A percentile compares a stretch with the other conserved stretches of the same genome.
Evolutionary conservation across 129 eudicot genomes (phyloP).

Genomic region (Arctium minus): DNA sequence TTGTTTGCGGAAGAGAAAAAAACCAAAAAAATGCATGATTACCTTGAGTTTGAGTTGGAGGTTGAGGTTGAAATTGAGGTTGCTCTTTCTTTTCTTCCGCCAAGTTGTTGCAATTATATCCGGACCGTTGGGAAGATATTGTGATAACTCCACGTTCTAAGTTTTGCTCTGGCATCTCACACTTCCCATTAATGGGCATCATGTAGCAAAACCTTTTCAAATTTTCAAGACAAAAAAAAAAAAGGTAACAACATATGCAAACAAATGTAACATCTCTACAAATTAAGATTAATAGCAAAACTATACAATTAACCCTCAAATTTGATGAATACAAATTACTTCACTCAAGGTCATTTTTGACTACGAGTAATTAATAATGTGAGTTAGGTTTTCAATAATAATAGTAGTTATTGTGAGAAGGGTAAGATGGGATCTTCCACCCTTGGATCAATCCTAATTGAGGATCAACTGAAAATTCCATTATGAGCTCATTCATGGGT

Average conservation of each 20-base stretch:
- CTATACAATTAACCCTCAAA: too few relatives aligned
- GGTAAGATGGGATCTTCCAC: too few relatives aligned
- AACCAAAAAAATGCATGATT: not conserved
- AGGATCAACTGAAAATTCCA: too few relatives aligned
- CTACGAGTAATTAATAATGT: too few relatives aligned
- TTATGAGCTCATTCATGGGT: too few relatives aligned
- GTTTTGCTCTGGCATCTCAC: slow-evolving; percentile 45
- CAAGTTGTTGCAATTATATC: slow-evolving; percentile 6
- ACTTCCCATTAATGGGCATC: slow-evolving; percentile 47
- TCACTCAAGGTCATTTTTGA: too few relatives aligned
- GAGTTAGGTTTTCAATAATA: too few relatives aligned
- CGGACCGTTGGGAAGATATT: slow-evolving; percentile 32
- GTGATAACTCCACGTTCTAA: slow-evolving; percentile 43
- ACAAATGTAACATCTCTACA: not conserved
- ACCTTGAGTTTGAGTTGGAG: not conserved
- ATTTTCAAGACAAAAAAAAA: not conserved
- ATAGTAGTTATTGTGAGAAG: too few relatives aligned
- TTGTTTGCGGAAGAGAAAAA: not conserved
- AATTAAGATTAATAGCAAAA: not conserved
- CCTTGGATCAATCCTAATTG: too few relatives aligned
- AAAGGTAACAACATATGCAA: not conserved
- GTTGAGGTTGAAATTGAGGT: not conserved
- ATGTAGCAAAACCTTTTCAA: slow-evolving; percentile 68
- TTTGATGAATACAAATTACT: too few relatives aligned
- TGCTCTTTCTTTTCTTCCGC: not conserved